Evolutionary conservation across 208 protist species (phyloP).

Genomic region (Acanthamoeba divionensis): DNA sequence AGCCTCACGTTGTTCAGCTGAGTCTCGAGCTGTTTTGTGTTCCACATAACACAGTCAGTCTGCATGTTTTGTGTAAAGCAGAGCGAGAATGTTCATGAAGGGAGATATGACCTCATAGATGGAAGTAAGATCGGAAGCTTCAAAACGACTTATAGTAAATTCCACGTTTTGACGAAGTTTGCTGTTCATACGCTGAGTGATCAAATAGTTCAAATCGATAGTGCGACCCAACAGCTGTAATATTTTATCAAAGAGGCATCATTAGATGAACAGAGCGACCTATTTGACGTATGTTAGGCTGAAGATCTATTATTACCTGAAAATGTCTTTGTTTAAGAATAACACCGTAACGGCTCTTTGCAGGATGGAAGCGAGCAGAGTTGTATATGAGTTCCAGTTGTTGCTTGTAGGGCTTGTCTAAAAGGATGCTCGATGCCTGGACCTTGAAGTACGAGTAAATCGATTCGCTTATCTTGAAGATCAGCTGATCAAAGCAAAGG

Average conservation of each 20-base stretch:
- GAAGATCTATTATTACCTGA: slow-evolving; percentile 23
- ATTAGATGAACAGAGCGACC: neutral
- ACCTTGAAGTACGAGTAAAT: slow-evolving; percentile 78
- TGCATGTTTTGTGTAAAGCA: neutral
- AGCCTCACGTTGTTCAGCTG: slow-evolving; percentile 64
- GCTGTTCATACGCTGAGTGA: slow-evolving; percentile 76
- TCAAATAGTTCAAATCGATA: slow-evolving; percentile 70
- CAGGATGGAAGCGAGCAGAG: slow-evolving; percentile 58
- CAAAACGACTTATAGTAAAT: slow-evolving; percentile 75
- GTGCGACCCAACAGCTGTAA: slow-evolving; percentile 74
- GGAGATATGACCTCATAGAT: slow-evolving; percentile 47
- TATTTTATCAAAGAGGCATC: neutral
- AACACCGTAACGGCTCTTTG: slow-evolving; percentile 68
- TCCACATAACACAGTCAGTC: neutral
- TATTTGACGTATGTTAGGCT: too few species aligned
- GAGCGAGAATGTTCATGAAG: neutral
- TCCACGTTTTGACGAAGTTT: slow-evolving; percentile 70
- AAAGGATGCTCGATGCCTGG: slow-evolving; percentile 61
- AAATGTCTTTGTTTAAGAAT: slow-evolving; percentile 76
- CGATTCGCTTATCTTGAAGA: slow-evolving; percentile 77
- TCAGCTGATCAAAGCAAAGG: slow-evolving; percentile 81
- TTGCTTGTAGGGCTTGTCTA: slow-evolving; percentile 75
- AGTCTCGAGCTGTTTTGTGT: slow-evolving; percentile 67
- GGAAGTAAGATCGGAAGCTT: slow-evolving; percentile 65
- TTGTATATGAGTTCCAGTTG: slow-evolving; percentile 59